These are phyloP conservation scores for Dissophora ornata DNA, from an alignment of 192 early-diverging fungal genomes.

Conservation along the genomic window DNA sequence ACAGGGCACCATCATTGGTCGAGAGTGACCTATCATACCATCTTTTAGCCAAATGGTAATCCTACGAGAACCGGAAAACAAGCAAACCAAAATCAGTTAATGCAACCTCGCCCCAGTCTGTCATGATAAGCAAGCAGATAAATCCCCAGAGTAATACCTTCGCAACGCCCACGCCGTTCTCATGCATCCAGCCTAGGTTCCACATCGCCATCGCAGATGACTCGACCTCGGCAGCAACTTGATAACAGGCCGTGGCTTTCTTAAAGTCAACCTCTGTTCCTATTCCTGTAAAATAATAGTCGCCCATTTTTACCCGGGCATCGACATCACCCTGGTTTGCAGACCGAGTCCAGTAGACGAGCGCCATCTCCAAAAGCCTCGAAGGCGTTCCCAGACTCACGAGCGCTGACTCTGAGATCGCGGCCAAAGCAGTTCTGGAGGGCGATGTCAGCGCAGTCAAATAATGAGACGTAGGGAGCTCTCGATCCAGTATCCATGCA, in stretches of 20 bases:
- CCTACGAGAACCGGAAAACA: slow-evolving; percentile 54
- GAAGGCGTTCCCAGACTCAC: slow-evolving; percentile 42
- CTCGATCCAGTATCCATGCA: slow-evolving; percentile 87
- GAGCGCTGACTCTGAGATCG: slow-evolving; percentile 32
- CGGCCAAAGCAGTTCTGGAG: slow-evolving; percentile 10
- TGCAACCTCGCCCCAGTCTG: too few relatives aligned
- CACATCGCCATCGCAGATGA: slow-evolving; percentile 90
- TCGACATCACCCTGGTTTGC: slow-evolving; percentile 94
- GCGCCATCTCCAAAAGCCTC: slow-evolving; percentile 66
- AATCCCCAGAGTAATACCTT: too few relatives aligned
- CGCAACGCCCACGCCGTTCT: slow-evolving; percentile 90
- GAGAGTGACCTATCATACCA: slow-evolving; percentile 87
- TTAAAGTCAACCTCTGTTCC: slow-evolving; percentile 74
- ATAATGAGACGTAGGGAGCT: slow-evolving; percentile 39
- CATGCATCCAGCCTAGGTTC: slow-evolving; percentile 97
- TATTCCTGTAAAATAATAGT: slow-evolving; percentile 90
- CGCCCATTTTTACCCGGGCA: slow-evolving; percentile 92
- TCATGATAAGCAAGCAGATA: too few relatives aligned
- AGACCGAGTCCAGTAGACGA: slow-evolving; percentile 93
- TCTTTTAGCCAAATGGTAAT: slow-evolving; percentile 93
- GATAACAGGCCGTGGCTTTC: slow-evolving; percentile 86
- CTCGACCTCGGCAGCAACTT: slow-evolving; percentile 82
- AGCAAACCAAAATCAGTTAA: not conserved
- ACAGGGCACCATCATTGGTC: slow-evolving; percentile 81
- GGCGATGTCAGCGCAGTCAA: slow-evolving; percentile 32